A percentile compares a stretch with the other conserved stretches of the same genome.
Conservation (phyloP, 1,284 basidiomycete genomes). For the Cutaneotrichosporon cavernicola region DNA sequence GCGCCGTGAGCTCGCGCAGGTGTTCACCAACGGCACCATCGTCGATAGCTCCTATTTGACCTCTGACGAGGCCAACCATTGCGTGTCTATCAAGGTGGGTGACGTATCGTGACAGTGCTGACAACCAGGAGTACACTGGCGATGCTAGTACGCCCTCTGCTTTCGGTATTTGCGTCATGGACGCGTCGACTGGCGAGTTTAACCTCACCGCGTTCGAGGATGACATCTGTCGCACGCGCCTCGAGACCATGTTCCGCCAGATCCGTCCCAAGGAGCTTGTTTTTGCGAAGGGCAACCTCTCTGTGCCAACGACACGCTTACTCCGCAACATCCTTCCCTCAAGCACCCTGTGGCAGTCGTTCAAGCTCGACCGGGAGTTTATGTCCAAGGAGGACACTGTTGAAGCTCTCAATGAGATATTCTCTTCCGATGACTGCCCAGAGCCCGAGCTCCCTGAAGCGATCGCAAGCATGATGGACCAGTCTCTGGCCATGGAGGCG, state of each 20-base stretch:
- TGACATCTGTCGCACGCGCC: constrained; percentile 83
- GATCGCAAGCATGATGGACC: constrained; percentile 69
- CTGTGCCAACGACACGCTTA: constrained; percentile 74
- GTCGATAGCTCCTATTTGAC: constrained; percentile 85
- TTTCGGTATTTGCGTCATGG: constrained; percentile 92
- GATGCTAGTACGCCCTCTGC: constrained; percentile 38
- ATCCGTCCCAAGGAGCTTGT: constrained; percentile 89
- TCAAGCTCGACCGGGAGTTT: constrained; percentile 70
- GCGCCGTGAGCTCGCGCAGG: constrained; percentile 84
- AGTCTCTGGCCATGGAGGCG: constrained; percentile 70
- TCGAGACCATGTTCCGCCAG: constrained; percentile 93
- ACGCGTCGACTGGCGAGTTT: constrained; percentile 95
- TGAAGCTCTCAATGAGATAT: constrained; percentile 67
- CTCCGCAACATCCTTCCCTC: constrained; percentile 75
- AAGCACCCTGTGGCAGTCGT: constrained; percentile 79
- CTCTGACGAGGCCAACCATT: constrained; percentile 94
- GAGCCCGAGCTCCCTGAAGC: constrained; percentile 64
- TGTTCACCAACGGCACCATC: constrained; percentile 95
- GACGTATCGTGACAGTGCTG: background rate
- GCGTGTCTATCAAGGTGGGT: constrained; percentile 76
- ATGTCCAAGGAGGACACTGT: constrained; percentile 71
- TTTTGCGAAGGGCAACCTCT: constrained; percentile 85
- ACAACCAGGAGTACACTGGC: constrained; percentile 41
- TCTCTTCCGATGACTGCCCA: constrained; percentile 55
- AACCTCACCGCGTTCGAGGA: constrained; percentile 87